phyloP scores from a whole-genome alignment of 2,329 filamentous ascomycete species.

The Exophiala phaeomuriformis region DNA sequence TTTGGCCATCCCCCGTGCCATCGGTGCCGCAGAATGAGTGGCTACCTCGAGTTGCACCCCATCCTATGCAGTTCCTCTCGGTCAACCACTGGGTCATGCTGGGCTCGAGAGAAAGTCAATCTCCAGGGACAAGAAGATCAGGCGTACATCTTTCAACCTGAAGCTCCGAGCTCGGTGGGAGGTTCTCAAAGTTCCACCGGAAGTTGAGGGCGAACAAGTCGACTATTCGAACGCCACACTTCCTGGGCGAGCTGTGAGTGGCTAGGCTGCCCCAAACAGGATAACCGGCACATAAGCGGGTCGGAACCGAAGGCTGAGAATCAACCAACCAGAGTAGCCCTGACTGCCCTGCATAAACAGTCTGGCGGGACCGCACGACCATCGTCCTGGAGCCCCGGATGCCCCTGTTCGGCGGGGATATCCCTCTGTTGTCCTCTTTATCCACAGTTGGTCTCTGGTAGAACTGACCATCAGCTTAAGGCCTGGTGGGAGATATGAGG shows the following conservation, averaged over 20 bases:
- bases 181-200: background rate
- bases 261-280: background rate
- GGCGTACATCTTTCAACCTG: background rate
- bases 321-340: background rate
- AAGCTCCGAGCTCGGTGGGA: background rate
- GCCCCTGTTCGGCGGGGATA: constrained; percentile 7
- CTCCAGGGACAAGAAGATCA: background rate
- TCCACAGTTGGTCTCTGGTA: constrained; percentile 8
- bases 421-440: background rate
- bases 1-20: background rate
- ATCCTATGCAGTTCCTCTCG: too few species aligned
- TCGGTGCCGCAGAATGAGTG: background rate
- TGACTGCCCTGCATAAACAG: background rate
- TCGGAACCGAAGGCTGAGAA: background rate
- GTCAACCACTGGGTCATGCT: background rate
- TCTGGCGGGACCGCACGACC: constrained; percentile 1
- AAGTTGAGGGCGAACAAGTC: too few species aligned
- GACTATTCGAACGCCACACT: background rate
- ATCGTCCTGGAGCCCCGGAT: background rate
- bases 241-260: background rate
- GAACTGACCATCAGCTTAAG: background rate
- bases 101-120: background rate
- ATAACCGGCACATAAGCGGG: background rate
- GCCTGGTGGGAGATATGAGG: background rate
- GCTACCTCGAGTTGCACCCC: background rate